Base-by-base conservation (phyloP, 495 filamentous ascomycete genomes). In the Aspergillus taichungensis region DNA sequence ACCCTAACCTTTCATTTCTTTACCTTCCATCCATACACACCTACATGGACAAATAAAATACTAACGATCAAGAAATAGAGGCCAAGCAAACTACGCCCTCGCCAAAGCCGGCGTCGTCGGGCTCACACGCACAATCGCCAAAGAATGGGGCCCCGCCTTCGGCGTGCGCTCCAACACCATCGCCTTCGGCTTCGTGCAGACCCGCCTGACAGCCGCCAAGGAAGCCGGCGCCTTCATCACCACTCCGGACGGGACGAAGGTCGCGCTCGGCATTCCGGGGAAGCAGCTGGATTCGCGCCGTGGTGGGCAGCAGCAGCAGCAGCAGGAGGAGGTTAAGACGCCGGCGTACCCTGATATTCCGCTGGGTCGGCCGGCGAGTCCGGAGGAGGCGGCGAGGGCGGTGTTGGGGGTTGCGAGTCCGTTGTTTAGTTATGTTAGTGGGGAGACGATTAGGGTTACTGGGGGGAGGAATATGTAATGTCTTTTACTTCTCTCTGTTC, bases 71-170 rank as follows among this genome's bases (percentile, higher is more conserved):
- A 29, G 9, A 27, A 44, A 46, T 13, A 74, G 71, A 6, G 88
- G 88, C 18, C 88, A 94, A 70, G 76, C 80, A 37, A 94, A 92
- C 72, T 94, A 92, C 63, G 76, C 82, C 35, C 68, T 87, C 31
- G 88, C 85, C 37, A 92, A 94, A 68, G 82, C 87, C 13, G 87
- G 85, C 30, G 78, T 91, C 8, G 74, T 77, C 8, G 88, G 88
- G 2, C 67, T 94, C 6, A 85, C 84, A 42, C 88, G 88, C 63
- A 86, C 85, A 8, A 87, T 94, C 57, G 87, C 88, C 24, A 94
- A 94, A 67, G 88, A 94, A 73, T 94, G 88, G 87, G 88, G 88
- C 31, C 88, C 88, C 0, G 60, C 71, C 13, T 94, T 88, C 54
- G 87, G 87, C 35, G 87, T 94, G 2, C 72, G 88, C 34, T 79